phyloP scores from a whole-genome alignment of 2,329 filamentous ascomycete species.

The Metarhizium humberi region DNA sequence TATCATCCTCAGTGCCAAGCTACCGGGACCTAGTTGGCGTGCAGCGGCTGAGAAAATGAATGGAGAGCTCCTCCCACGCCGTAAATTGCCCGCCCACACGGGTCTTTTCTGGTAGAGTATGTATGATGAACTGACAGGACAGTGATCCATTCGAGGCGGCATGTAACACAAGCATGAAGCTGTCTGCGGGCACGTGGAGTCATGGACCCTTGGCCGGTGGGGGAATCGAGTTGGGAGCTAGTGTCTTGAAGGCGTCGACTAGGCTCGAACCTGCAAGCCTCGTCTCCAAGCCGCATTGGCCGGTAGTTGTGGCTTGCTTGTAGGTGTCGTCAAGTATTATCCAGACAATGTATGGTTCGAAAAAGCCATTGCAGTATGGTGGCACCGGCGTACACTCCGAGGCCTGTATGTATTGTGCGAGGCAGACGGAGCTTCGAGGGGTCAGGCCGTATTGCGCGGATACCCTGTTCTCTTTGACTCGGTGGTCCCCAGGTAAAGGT shows the following conservation, averaged over 20 bases:
- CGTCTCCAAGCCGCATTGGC: not conserved
- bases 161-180: not conserved
- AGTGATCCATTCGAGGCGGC: not conserved
- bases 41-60: not conserved
- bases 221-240: not conserved
- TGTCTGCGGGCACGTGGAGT: not conserved
- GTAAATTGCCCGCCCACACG: not conserved
- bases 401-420: no score
- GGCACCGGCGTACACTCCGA: no score
- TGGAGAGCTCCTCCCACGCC: no score
- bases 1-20: constrained; percentile 2
- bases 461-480: no score
- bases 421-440: no score
- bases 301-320: not conserved
- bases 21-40: not conserved
- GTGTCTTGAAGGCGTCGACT: not conserved
- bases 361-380: not conserved
- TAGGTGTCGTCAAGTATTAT: no score
- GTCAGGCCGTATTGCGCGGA: no score
- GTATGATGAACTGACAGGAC: not conserved
- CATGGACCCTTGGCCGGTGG: not conserved
- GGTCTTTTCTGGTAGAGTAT: not conserved
- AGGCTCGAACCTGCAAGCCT: not conserved
- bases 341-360: not conserved
- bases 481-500: no score